Evolutionary conservation across 495 filamentous ascomycete genomes (phyloP).

Genomic region (Xylaria nigripes): DNA sequence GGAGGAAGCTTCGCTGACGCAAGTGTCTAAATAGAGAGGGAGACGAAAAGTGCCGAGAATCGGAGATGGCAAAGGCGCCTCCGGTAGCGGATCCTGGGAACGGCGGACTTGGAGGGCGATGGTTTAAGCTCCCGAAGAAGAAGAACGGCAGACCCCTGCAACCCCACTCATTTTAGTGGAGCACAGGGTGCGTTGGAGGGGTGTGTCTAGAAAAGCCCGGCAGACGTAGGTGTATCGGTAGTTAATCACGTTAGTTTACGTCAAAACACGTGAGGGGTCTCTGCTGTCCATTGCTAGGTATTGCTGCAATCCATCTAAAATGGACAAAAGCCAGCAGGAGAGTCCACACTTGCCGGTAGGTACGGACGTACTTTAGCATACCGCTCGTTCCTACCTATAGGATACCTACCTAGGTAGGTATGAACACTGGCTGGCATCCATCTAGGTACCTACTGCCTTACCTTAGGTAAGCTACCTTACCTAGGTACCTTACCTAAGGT

Average conservation of each 20-base stretch:
- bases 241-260: not conserved
- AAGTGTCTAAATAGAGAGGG: not conserved
- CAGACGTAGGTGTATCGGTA: too few relatives aligned
- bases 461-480: too few relatives aligned
- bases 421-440: too few relatives aligned
- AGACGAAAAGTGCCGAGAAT: slow-evolving; percentile 6
- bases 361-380: not conserved
- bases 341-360: not conserved
- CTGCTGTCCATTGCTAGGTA: slow-evolving; percentile 8
- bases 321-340: too few relatives aligned
- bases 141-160: too few relatives aligned
- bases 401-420: too few relatives aligned
- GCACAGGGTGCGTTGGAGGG: too few relatives aligned
- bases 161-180: not conserved
- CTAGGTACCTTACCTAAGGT: too few relatives aligned
- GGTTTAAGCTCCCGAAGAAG: slow-evolving; percentile 2
- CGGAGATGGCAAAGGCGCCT: slow-evolving; percentile 11
- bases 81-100: slow-evolving; percentile 6
- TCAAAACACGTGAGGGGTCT: slow-evolving; percentile 8
- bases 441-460: too few relatives aligned
- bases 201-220: too few relatives aligned
- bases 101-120: not conserved
- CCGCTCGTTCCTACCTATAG: too few relatives aligned
- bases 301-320: slow-evolving; percentile 1
- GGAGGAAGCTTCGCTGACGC: not conserved